Conservation (phyloP, 768 basidiomycete genomes). For the Cystofilobasidium macerans region DNA sequence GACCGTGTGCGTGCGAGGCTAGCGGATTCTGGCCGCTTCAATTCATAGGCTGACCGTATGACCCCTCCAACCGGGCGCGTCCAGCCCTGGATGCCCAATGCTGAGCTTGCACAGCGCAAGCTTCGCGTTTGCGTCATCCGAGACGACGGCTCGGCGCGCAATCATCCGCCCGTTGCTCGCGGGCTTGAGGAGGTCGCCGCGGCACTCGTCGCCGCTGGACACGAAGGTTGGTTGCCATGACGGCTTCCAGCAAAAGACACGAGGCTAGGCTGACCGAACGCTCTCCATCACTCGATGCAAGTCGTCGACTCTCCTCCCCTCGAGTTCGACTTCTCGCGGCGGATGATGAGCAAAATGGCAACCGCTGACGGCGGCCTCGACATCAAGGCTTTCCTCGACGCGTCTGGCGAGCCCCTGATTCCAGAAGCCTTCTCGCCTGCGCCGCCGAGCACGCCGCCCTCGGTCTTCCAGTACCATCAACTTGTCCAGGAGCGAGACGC, state of each 20-base stretch:
- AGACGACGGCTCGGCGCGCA: constrained; percentile 52
- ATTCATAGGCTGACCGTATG: constrained; percentile 34
- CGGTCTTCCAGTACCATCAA: constrained; percentile 57
- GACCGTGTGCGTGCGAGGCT: constrained; percentile 58
- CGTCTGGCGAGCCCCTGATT: constrained; percentile 41
- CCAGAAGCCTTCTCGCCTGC: constrained; percentile 32
- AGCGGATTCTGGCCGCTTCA: no score
- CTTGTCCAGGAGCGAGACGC: constrained; percentile 45
- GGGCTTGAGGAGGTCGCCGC: constrained; percentile 50
- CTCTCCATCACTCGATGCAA: constrained; percentile 29
- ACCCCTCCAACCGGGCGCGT: background rate
- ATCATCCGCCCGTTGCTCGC: constrained; percentile 55
- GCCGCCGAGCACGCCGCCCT: constrained; percentile 46
- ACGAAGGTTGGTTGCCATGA: constrained; percentile 45
- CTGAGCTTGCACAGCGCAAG: constrained; percentile 47
- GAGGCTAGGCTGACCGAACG: background rate
- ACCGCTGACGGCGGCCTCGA: constrained; percentile 45
- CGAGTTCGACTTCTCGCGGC: constrained; percentile 46
- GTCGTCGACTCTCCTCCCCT: constrained; percentile 61
- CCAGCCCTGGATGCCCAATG: constrained; percentile 44
- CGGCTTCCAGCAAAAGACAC: no score
- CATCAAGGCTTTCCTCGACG: constrained; percentile 30
- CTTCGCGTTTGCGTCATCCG: constrained; percentile 53
- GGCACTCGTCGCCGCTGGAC: constrained; percentile 53
- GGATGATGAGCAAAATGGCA: constrained; percentile 38